phyloP scores from a whole-genome alignment of 306 rosid species.

The Prunus fruticosa region DNA sequence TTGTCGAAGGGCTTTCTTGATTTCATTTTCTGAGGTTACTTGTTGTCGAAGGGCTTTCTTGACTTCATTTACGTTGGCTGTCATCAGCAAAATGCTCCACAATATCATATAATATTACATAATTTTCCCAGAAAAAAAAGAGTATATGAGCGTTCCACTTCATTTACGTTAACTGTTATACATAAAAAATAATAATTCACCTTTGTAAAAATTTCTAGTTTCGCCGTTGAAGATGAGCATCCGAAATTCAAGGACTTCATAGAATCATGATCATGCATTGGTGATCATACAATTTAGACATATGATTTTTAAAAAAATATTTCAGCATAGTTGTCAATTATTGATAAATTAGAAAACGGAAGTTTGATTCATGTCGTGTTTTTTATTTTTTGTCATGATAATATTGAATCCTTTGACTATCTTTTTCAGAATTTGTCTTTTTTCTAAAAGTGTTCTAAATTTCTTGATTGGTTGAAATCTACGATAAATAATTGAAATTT shows the following conservation, averaged over 20 bases:
- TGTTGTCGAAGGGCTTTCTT: background rate
- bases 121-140: no score
- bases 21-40: constrained; percentile 7
- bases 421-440: background rate
- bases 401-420: background rate
- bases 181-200: no score
- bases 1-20: background rate
- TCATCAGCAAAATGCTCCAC: background rate
- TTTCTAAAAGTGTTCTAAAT: background rate
- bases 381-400: background rate
- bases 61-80: background rate
- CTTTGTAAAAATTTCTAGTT: no score
- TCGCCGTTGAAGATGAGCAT: no score
- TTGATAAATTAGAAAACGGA: background rate
- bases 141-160: no score
- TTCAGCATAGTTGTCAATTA: background rate
- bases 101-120: no score
- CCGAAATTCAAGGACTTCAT: no score
- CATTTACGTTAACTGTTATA: no score
- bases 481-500: background rate
- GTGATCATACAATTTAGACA: no score
- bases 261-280: no score
- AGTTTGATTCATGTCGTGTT: background rate
- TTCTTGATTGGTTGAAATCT: constrained; percentile 5
- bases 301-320: no score